Percentiles rank a stretch among this genome's conserved stretches.
These are phyloP conservation scores for Boletus subluridellus DNA, from an alignment of 1,284 basidiomycete genomes.

Conservation along the genomic window DNA sequence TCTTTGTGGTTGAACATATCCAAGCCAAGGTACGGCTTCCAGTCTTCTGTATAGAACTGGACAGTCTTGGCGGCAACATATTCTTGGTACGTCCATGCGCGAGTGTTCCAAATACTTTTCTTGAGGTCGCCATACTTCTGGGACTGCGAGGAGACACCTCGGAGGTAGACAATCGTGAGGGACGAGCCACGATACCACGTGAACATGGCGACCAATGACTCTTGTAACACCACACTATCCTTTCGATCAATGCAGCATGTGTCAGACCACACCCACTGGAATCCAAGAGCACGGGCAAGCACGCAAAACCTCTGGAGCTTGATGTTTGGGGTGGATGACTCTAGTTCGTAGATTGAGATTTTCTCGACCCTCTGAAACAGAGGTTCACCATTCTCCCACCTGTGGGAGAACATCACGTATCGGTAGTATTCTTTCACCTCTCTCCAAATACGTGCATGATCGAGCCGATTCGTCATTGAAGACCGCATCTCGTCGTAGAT, in stretches of 20 bases:
- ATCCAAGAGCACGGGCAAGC: neutral
- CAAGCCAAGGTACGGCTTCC: slow-evolving; percentile 16
- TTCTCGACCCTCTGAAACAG: slow-evolving; percentile 5
- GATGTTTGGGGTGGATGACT: neutral
- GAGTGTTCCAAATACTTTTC: neutral
- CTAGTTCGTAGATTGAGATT: slow-evolving; percentile 4
- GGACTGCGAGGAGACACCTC: neutral
- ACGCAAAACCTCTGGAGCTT: neutral
- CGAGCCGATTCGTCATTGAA: slow-evolving; percentile 13
- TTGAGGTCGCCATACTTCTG: neutral
- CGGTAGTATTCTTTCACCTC: slow-evolving; percentile 12
- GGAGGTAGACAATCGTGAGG: neutral
- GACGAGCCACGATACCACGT: too few relatives aligned
- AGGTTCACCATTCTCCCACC: slow-evolving; percentile 1
- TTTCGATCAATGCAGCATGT: neutral
- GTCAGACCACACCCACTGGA: neutral
- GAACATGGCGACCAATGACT: too few relatives aligned
- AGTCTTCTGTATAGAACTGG: slow-evolving; percentile 16
- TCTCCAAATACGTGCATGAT: slow-evolving; percentile 1
- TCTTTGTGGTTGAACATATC: slow-evolving; percentile 10
- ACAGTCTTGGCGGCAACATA: slow-evolving; percentile 2
- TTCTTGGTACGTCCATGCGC: slow-evolving; percentile 6
- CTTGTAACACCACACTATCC: neutral
- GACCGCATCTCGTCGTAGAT: slow-evolving; percentile 7
- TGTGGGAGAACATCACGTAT: slow-evolving; percentile 19